These are phyloP conservation scores for Carex parvula DNA, from an alignment of 176 grass and related monocot species.

Conservation along the genomic window DNA sequence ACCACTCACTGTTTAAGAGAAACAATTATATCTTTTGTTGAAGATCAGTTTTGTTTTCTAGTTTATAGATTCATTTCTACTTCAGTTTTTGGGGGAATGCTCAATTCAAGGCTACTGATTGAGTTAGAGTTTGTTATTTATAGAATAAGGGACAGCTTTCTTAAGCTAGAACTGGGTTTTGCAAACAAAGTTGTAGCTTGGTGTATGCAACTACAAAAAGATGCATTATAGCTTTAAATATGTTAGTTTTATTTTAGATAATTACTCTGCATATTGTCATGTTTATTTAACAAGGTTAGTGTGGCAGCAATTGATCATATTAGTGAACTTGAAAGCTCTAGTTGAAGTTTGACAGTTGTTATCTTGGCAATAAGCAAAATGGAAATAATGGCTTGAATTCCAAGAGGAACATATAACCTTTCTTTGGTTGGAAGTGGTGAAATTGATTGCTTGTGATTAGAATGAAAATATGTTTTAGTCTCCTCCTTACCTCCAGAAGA, in stretches of 20 bases:
- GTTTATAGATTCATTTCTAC: not conserved
- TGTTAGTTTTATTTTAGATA: not conserved
- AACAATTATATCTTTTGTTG: not conserved
- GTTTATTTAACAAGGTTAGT: not conserved
- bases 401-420: not conserved
- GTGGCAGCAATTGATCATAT: not conserved
- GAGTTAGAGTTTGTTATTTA: slow-evolving; percentile 10
- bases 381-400: not conserved
- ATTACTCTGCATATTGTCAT: not conserved
- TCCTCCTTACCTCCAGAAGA: not conserved
- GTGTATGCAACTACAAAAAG: not conserved
- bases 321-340: not conserved
- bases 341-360: not conserved
- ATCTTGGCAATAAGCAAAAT: not conserved
- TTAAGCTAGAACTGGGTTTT: not conserved
- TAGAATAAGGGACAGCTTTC: not conserved
- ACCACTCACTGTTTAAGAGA: not conserved
- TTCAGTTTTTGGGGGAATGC: too few species aligned
- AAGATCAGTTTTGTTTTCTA: not conserved
- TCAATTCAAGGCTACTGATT: not conserved
- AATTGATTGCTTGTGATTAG: not conserved
- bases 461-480: not conserved
- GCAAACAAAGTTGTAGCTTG: not conserved
- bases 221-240: not conserved
- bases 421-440: not conserved